phyloP scores from a whole-genome alignment of 768 basidiomycete genomes.

The Lyophyllum decastes region DNA sequence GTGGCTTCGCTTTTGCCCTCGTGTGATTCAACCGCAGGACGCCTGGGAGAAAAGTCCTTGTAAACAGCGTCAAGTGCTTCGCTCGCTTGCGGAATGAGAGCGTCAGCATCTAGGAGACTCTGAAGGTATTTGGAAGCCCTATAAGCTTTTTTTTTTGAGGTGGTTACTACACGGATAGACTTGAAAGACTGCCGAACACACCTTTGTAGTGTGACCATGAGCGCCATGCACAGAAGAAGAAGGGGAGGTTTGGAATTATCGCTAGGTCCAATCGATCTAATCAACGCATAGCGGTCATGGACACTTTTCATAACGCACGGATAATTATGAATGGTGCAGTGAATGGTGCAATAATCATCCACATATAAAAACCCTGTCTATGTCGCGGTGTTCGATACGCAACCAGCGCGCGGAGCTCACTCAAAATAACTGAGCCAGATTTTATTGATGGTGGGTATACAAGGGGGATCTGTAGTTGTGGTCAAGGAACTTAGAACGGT shows the following conservation, averaged over 20 bases:
- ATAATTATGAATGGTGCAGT: conserved; percentile 78
- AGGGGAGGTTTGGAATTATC: conserved; percentile 79
- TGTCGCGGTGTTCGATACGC: conserved; percentile 62
- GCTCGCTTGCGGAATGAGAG: conserved; percentile 59
- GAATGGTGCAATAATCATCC: conserved; percentile 67
- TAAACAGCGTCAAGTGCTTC: conserved; percentile 61
- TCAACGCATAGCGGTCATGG: neutral
- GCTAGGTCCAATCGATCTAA: conserved; percentile 39
- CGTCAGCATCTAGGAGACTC: conserved; percentile 53
- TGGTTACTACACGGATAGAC: neutral
- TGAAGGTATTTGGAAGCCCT: conserved; percentile 71
- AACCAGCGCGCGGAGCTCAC: conserved; percentile 54
- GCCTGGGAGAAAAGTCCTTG: conserved; percentile 20
- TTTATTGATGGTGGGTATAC: conserved; percentile 55
- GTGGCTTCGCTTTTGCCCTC: conserved; percentile 3
- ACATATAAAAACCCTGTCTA: conserved; percentile 62
- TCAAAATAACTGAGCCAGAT: conserved; percentile 32
- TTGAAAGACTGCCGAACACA: conserved; percentile 21
- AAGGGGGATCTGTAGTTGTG: conserved; percentile 56
- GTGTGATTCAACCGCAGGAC: neutral
- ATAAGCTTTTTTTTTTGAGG: conserved; percentile 51
- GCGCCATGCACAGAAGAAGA: conserved; percentile 85
- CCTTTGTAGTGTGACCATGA: conserved; percentile 86
- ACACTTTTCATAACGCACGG: conserved; percentile 47
- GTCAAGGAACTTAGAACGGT: neutral